Evolutionary conservation across 495 filamentous ascomycete genomes (phyloP), one percentile per base, ranked within the genome.

Genomic region (Aspergillus funiculosus): DNA sequence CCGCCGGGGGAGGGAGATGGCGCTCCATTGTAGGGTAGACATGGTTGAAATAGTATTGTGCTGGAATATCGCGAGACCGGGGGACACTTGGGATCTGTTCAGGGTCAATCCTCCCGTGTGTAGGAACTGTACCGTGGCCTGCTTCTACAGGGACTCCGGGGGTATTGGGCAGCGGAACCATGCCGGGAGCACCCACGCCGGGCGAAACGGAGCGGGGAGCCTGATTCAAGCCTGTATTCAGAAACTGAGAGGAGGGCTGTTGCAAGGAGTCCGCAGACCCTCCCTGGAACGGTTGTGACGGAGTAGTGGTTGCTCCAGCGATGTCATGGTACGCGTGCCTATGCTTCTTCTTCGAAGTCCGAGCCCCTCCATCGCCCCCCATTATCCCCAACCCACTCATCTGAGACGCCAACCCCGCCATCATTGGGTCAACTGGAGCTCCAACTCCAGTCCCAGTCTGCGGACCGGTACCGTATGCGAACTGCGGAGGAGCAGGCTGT

Each of bases 21-120:
- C 83, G 82, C 62, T 95, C 89, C 68, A 96, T 91, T 7, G 92
- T 99, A 6, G 92, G 89, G 59, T 94, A 96, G 17, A 94, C 75
- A 61, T 94, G 83, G 52, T 71, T 81, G 45, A 88, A 76, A 60
- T 92, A 99, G 62, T 95, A 85, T 35, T 85, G 77, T 45, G 89
- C 82, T 2, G 85, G 77, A 2, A 75, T 56, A 62, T 97, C 90
- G 68, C 92, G 81, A 52, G 88, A 86, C 48, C 81, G 67, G 20
- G 92, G 94, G 43, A 99, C 78, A 51, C 90, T 95, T 17, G 92
- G 92, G 47, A 95, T 89, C 48, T 95, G 87, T 56, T 96, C 88
- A 9, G 94, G 87, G 48, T 96, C 87, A 50, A 96, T 83, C 54
- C 78, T 77, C 13, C 84, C 81, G 62, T 89, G 83, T 5, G 83